Evolutionary conservation across 192 early-diverging fungal species (phyloP).

Genomic region (Coemansia nantahalensis): DNA sequence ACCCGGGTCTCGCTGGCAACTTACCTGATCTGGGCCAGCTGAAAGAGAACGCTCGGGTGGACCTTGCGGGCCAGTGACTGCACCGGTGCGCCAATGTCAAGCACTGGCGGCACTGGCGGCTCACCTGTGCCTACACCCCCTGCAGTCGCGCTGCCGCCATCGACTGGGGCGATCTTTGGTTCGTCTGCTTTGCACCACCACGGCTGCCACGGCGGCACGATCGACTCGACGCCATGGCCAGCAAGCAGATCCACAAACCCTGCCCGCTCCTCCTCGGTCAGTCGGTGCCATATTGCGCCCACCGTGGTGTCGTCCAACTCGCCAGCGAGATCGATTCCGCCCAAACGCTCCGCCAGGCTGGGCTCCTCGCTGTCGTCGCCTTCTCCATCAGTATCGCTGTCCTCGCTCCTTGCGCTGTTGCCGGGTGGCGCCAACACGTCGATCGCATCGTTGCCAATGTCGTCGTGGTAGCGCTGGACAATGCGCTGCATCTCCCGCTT

Average conservation of each 20-base stretch:
- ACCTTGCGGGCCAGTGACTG: conserved; percentile 25
- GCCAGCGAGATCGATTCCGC: conserved; percentile 23
- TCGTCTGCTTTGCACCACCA: conserved; percentile 22
- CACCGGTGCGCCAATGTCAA: conserved; percentile 30
- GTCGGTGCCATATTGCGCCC: conserved; percentile 18
- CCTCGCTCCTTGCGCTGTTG: too few relatives aligned
- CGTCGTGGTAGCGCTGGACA: conserved; percentile 28
- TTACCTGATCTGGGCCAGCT: conserved; percentile 34
- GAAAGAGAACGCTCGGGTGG: conserved; percentile 46
- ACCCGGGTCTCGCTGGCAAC: neutral
- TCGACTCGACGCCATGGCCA: conserved; percentile 7
- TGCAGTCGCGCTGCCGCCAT: neutral
- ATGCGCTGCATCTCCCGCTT: conserved; percentile 38
- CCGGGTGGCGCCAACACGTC: conserved; percentile 1
- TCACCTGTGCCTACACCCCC: neutral
- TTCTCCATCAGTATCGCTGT: neutral
- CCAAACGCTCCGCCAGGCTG: conserved; percentile 16
- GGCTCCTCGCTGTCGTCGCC: neutral
- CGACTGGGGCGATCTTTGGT: conserved; percentile 3
- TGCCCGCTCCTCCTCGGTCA: conserved; percentile 22
- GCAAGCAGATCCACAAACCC: conserved; percentile 24
- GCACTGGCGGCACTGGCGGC: conserved; percentile 1
- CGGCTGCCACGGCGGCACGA: conserved; percentile 32
- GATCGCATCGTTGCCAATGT: conserved; percentile 11
- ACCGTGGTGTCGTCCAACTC: conserved; percentile 3